Percentiles rank a stretch among this genome's conserved stretches.
Conservation (phyloP, 352 stramenopile species). For the Elongisporangium anandrum region DNA sequence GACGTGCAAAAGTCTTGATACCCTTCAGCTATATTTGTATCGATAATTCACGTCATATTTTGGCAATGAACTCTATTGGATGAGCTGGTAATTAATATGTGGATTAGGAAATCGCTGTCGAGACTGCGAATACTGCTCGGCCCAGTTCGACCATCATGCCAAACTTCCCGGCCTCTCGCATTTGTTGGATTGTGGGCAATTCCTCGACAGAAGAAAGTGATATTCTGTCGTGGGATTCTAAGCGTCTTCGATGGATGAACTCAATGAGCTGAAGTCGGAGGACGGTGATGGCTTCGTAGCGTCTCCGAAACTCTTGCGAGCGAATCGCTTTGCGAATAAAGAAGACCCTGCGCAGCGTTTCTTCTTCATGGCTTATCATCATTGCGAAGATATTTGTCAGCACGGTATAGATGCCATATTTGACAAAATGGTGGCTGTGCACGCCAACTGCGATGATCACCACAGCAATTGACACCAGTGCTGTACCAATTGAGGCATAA, state of each 20-base stretch:
- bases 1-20: background rate
- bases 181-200: conserved; percentile 28
- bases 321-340: conserved; percentile 36
- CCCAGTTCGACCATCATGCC: conserved; percentile 16
- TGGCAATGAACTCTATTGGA: background rate
- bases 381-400: conserved; percentile 31
- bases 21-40: background rate
- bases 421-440: conserved; percentile 11
- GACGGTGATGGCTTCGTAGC: conserved; percentile 23
- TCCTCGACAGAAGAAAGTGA: background rate
- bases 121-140: conserved; percentile 14
- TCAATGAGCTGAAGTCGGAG: conserved; percentile 20
- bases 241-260: conserved; percentile 8
- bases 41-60: background rate
- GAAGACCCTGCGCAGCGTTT: conserved; percentile 40
- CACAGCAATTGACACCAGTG: conserved; percentile 6
- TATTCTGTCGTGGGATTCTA: background rate
- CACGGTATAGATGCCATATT: conserved; percentile 24
- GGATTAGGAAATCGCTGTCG: conserved; percentile 3
- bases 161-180: conserved; percentile 18
- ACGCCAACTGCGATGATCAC: conserved; percentile 4
- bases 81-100: background rate
- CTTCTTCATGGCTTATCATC: conserved; percentile 45
- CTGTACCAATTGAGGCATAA: conserved; percentile 21
- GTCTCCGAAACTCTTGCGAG: conserved; percentile 26